These are phyloP conservation scores for Xylaria sp. DNA, from an alignment of 2,329 filamentous ascomycete species.

Conservation along the genomic window DNA sequence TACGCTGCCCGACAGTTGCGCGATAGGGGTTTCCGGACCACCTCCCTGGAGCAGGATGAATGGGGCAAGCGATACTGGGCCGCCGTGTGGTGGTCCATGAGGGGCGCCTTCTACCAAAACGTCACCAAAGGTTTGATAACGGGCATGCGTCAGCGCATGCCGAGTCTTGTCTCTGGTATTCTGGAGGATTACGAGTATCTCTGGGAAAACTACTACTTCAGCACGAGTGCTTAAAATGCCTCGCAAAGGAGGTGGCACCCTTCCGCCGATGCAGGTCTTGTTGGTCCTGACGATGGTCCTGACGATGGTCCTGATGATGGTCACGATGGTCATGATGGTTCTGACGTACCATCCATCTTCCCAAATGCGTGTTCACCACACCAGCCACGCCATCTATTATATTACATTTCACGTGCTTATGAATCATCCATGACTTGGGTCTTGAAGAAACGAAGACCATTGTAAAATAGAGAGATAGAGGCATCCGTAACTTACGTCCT, in stretches of 20 bases:
- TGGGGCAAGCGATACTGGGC: slow-evolving; percentile 82
- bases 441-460: background rate
- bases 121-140: slow-evolving; percentile 71
- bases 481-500: background rate
- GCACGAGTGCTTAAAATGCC: slow-evolving; percentile 40
- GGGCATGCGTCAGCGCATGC: slow-evolving; percentile 68
- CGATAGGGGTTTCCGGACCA: slow-evolving; percentile 71
- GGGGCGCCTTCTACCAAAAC: slow-evolving; percentile 94
- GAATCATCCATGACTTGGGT: background rate
- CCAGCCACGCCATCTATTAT: background rate
- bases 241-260: background rate
- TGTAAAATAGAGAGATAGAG: slow-evolving; percentile 10
- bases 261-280: background rate
- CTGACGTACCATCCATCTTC: background rate
- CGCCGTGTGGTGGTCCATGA: slow-evolving; percentile 93
- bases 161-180: slow-evolving; percentile 77
- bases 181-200: slow-evolving; percentile 95
- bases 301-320: too few species aligned
- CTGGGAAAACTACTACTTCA: slow-evolving; percentile 98
- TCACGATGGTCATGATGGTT: background rate
- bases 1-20: slow-evolving; percentile 80
- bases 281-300: too few species aligned
- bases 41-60: slow-evolving; percentile 83
- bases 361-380: background rate
- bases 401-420: background rate